Evolutionary conservation across 108 stramenopile genomes (phyloP).

Genomic region (Bacterosira constricta): DNA sequence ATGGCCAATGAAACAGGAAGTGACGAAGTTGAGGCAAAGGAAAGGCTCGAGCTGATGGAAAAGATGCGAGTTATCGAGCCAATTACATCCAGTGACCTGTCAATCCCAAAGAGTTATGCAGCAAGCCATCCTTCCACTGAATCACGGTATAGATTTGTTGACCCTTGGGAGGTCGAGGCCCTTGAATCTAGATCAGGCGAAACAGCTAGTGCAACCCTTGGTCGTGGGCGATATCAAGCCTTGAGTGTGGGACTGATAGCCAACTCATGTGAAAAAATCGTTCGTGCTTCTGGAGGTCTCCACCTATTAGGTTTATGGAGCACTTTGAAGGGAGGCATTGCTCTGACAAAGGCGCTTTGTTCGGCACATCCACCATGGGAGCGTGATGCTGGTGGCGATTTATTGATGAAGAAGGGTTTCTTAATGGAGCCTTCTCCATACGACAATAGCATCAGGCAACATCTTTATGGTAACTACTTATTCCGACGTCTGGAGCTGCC

Average conservation of each 20-base stretch:
- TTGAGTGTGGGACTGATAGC: conserved; percentile 68
- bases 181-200: conserved; percentile 77
- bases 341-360: conserved; percentile 77
- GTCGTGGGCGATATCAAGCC: conserved; percentile 63
- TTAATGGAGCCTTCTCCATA: conserved; percentile 67
- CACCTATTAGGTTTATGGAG: conserved; percentile 77
- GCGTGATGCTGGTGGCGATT: conserved; percentile 77
- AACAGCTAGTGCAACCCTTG: conserved; percentile 71
- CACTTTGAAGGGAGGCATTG: conserved; percentile 62
- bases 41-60: conserved; percentile 70
- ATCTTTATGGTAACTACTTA: conserved; percentile 83
- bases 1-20: conserved; percentile 56
- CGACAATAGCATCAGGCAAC: conserved; percentile 77
- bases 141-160: conserved; percentile 81
- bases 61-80: conserved; percentile 73
- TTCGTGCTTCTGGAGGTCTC: conserved; percentile 64
- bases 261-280: conserved; percentile 59
- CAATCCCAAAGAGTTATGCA: conserved; percentile 39
- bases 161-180: conserved; percentile 91
- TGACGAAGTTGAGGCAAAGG: conserved; percentile 59
- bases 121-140: conserved; percentile 43
- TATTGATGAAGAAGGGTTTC: conserved; percentile 61
- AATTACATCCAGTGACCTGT: conserved; percentile 57
- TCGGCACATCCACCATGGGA: conserved; percentile 88
- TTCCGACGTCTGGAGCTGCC: conserved; percentile 82